Base-by-base conservation (phyloP, 768 basidiomycete genomes). In the Boletus rubroflammeus region DNA sequence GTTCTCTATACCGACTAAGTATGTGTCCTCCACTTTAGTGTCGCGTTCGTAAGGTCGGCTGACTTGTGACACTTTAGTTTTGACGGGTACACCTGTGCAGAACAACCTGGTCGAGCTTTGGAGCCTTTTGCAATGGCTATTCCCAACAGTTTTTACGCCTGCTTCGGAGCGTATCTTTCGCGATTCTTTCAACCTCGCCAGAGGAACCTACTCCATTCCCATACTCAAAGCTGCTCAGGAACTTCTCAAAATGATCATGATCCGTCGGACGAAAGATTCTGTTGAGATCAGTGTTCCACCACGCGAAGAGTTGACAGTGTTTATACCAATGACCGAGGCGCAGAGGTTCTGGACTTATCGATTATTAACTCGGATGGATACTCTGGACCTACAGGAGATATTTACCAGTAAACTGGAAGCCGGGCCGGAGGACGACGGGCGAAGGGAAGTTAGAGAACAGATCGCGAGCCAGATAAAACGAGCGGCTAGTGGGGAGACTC, bases 11-110 rank as follows among this genome's bases (percentile, higher is more conserved):
- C 68, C 76, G 86, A 41, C 69, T 89, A 32, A 81, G 81, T 81
- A 47, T 11, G 71, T 62, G 1, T 11, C 23, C 15, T 35, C 26
- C 17, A 17, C 7, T n/a, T 14, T 41, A 41, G 14, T 35, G 15
- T 39, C 11, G 13, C 7, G 28, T 41, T 54, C 7, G 0, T 15
- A 10, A 9, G 6, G 23, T 55, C 17, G 50, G 4, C 38, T 47
- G 19, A 61, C 21, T 32, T 14, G 8, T 13, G 15, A 29, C 17
- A 26, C 31, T 15, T 34, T 17, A 83, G 82, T 90, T 54, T 71
- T 90, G 53, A 87, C 85, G 0, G 88, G 88, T 23, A 90, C 88
- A 0, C 88, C 88, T 0, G 76, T 90, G 0, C 87, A 89, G 61
- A 85, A 85, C 58, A 81, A 85, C 56, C 65, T 85, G 11, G 65